Base-by-base conservation (phyloP, 2,329 filamentous ascomycete species). In the Aspergillus viridinutans region DNA sequence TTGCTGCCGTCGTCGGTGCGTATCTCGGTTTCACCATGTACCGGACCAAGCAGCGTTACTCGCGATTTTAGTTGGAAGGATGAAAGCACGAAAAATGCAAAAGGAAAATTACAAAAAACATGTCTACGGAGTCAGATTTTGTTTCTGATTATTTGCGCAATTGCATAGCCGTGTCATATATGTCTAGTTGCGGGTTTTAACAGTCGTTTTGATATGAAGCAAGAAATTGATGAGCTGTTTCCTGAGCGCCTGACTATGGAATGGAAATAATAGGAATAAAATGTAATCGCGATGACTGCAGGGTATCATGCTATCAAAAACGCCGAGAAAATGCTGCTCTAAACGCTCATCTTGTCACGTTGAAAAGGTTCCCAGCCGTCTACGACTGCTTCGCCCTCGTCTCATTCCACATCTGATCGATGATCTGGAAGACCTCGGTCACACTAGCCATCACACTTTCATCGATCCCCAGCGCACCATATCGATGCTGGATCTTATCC, bases 401-500 rank as follows among this genome's bases (percentile, higher is more conserved):
- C 75, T 90, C 87, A 54, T 79, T 83, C 89, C 90, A 96, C 66
- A 97, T 75, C 52, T 79, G 80, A 77, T 99, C 94, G 49, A 97
- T 83, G 29, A 92, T 86, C 75, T 97, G 93, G 68, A 97, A 99
- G 9, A 96, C 87, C 6, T 90, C 89, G 10, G 93, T 99, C 45
- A 97, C 90, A 54, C 86, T 82, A 69, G 85, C 85, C 81, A 96
- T 87, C 3, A 90, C 85, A 3, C 81, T 81, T 25, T 85, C 81
- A 50, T 92, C 88, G 50, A 96, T 85, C 14, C 81, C 79, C 58
- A 84, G 78, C 0, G 83, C 85, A 3, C 91, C 90, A 58, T 96
- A 87, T 53, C 86, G 85, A 76, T 97, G 94, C 78, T 97, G 91
- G 55, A 97, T 89, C 80, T 97, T 99, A 76, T 99, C 94, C 3